Evolutionary conservation across 1,284 basidiomycete species (phyloP).

Genomic region (Cerioporus squamosus): DNA sequence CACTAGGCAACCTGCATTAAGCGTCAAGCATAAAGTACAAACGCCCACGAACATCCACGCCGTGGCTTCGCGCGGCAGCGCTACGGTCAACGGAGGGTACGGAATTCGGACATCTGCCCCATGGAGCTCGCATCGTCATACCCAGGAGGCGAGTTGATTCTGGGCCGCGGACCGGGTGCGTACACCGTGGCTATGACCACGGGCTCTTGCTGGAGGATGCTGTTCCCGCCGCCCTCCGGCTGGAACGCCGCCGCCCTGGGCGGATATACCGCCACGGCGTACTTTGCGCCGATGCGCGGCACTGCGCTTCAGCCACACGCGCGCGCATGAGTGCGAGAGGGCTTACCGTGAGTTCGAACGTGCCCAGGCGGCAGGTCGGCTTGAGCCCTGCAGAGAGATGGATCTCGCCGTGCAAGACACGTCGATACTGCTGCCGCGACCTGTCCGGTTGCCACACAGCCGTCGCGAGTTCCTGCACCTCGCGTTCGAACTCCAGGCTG

Average conservation of each 20-base stretch:
- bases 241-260: constrained; percentile 24
- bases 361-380: constrained; percentile 26
- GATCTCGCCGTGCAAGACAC: constrained; percentile 30
- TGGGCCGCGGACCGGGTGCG: constrained; percentile 22
- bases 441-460: constrained; percentile 13
- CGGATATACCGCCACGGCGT: constrained; percentile 18
- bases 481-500: constrained; percentile 20
- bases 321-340: neutral
- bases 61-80: neutral
- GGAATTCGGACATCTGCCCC: constrained; percentile 21
- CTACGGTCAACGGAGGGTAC: constrained; percentile 17
- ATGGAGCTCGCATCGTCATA: constrained; percentile 25
- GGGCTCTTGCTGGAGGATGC: constrained; percentile 13
- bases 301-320: neutral
- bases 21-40: neutral
- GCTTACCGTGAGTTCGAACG: constrained; percentile 29
- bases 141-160: constrained; percentile 22
- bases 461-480: constrained; percentile 15
- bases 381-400: constrained; percentile 26
- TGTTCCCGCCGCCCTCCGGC: constrained; percentile 11
- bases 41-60: neutral
- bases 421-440: constrained; percentile 19
- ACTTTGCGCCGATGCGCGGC: constrained; percentile 6
- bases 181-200: constrained; percentile 23
- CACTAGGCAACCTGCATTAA: neutral